These are phyloP conservation scores for Apiospora phragmitis DNA, from an alignment of 2,329 filamentous ascomycete species.

Conservation along the genomic window DNA sequence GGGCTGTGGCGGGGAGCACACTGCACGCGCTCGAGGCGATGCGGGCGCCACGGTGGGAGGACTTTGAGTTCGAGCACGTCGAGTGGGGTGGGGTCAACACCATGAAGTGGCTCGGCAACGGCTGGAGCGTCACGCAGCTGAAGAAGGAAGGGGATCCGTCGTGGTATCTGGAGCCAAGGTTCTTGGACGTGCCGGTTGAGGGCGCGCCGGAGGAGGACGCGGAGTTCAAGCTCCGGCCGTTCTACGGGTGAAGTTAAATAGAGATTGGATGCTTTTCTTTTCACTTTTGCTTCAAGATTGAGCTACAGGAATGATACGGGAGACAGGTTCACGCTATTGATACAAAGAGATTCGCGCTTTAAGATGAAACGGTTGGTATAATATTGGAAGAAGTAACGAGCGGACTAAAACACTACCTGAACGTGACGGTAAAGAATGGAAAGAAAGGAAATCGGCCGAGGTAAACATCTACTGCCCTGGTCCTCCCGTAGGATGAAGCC, in stretches of 20 bases:
- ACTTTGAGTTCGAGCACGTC: constrained; percentile 41
- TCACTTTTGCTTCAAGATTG: too few relatives aligned
- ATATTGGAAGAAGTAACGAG: too few relatives aligned
- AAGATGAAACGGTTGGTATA: too few relatives aligned
- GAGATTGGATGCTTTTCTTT: too few relatives aligned
- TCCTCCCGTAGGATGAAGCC: not conserved
- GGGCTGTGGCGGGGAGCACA: constrained; percentile 46
- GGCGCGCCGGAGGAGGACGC: constrained; percentile 29
- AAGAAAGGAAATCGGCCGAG: too few relatives aligned
- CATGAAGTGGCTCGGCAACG: constrained; percentile 43
- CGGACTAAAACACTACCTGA: too few relatives aligned
- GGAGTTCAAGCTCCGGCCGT: constrained; percentile 29
- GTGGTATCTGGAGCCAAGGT: constrained; percentile 32
- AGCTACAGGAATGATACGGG: too few relatives aligned
- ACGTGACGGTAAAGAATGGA: not conserved
- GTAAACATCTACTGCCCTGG: too few relatives aligned
- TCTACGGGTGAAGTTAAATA: constrained; percentile 19
- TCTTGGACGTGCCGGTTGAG: constrained; percentile 25
- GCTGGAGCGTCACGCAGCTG: constrained; percentile 40
- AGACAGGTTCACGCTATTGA: too few relatives aligned
- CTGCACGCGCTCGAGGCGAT: constrained; percentile 45
- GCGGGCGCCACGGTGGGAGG: constrained; percentile 45
- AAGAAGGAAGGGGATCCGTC: constrained; percentile 32
- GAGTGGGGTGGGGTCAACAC: constrained; percentile 30
- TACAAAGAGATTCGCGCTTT: too few relatives aligned